Evolutionary conservation across 441 rosid species (phyloP).

Genomic region (Adansonia gregorii): DNA sequence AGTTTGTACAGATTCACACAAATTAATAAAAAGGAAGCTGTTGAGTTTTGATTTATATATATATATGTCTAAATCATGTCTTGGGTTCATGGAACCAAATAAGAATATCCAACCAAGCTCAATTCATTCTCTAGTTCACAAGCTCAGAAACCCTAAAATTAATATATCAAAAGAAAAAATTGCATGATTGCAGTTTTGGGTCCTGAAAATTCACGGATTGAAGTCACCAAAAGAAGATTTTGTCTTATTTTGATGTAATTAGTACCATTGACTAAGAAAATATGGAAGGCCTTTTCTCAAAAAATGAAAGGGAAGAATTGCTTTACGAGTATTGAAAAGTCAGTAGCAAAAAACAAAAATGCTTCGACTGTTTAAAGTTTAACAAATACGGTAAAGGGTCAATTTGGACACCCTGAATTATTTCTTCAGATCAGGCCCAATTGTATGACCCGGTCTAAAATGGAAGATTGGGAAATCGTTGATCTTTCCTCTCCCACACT

Average conservation of each 20-base stretch:
- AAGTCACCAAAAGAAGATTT: not conserved
- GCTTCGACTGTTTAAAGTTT: not conserved
- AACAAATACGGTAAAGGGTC: not conserved
- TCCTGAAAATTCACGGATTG: not conserved
- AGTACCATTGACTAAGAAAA: not conserved
- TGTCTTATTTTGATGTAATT: not conserved
- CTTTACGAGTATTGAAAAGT: not conserved
- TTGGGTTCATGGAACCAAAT: not conserved
- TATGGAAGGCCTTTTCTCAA: no score
- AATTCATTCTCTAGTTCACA: not conserved
- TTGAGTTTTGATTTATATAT: no score
- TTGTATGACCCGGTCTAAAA: constrained; percentile 26
- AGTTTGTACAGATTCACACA: not conserved
- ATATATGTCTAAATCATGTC: no score
- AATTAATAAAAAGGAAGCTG: not conserved
- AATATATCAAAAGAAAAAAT: not conserved
- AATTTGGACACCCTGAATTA: not conserved
- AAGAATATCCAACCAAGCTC: not conserved
- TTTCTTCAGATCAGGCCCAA: not conserved
- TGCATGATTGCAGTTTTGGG: no score
- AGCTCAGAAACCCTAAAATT: not conserved
- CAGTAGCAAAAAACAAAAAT: not conserved
- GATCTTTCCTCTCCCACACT: not conserved
- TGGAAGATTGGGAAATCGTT: constrained; percentile 30
- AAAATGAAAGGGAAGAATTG: no score